Percentiles rank a stretch among this genome's conserved stretches.
phyloP scores from a whole-genome alignment of 257 asterid genomes.

The Misopates orontium region DNA sequence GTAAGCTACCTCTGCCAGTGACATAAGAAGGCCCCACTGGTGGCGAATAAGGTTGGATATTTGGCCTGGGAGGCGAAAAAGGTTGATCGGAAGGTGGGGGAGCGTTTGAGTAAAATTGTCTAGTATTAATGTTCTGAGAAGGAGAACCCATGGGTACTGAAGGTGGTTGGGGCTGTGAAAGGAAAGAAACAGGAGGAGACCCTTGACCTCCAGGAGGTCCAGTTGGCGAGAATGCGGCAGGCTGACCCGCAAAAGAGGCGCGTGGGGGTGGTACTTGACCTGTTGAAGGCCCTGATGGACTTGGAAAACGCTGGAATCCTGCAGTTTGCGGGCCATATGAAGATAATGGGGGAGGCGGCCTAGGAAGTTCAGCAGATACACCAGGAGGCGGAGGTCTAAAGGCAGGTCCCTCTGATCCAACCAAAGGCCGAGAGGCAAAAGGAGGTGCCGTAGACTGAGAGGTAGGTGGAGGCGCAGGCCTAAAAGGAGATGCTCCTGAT shows the following conservation, averaged over 20 bases:
- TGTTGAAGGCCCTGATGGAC: constrained; percentile 46
- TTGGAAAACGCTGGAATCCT: constrained; percentile 55
- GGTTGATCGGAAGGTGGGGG: constrained; percentile 46
- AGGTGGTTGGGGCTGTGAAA: constrained; percentile 53
- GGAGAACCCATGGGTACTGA: constrained; percentile 65
- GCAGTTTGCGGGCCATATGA: constrained; percentile 48
- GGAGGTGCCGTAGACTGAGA: constrained; percentile 41
- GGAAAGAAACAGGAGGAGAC: constrained; percentile 32
- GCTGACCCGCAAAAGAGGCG: constrained; percentile 44
- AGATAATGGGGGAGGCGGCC: constrained; percentile 43
- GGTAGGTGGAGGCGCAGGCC: constrained; percentile 38
- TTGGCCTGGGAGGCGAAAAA: constrained; percentile 45
- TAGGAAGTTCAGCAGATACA: constrained; percentile 41
- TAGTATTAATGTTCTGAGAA: constrained; percentile 51
- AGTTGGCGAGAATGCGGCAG: constrained; percentile 48
- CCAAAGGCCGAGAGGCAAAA: constrained; percentile 34
- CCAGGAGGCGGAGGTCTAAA: constrained; percentile 48
- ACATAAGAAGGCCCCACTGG: too few species aligned
- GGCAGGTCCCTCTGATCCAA: constrained; percentile 38
- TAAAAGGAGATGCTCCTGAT: constrained; percentile 40
- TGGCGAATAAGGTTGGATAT: too few species aligned
- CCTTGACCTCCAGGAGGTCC: constrained; percentile 36
- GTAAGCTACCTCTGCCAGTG: too few species aligned
- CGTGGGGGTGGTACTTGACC: constrained; percentile 53
- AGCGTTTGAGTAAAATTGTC: constrained; percentile 40